Evolutionary conservation across 306 rosid genomes (phyloP).

Genomic region (Malus fusca): DNA sequence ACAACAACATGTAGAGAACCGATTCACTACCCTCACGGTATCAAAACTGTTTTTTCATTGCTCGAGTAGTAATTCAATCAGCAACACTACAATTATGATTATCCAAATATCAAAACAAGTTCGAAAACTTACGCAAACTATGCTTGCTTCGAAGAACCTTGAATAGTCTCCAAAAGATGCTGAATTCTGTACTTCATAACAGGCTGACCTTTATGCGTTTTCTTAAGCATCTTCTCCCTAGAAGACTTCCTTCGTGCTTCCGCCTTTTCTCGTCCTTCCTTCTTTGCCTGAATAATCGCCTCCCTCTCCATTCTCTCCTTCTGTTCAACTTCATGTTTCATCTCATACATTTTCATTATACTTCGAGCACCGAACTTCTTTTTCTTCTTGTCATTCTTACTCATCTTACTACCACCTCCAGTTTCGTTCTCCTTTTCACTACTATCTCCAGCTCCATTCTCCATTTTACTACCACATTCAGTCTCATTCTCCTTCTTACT

Average conservation of each 20-base stretch:
- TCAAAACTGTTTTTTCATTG: background rate
- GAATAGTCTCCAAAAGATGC: conserved; percentile 69
- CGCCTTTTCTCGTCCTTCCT: conserved; percentile 46
- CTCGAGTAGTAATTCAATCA: background rate
- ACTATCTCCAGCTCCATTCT: background rate
- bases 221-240: conserved; percentile 61
- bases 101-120: conserved; percentile 4
- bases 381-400: conserved; percentile 19
- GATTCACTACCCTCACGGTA: background rate
- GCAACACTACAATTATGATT: background rate
- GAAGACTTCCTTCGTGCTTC: conserved; percentile 50
- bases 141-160: conserved; percentile 29
- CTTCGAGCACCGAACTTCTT: conserved; percentile 27
- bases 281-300: conserved; percentile 38
- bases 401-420: conserved; percentile 13
- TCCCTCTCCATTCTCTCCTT: conserved; percentile 60
- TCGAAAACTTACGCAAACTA: background rate
- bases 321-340: conserved; percentile 52
- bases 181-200: conserved; percentile 75
- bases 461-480: conserved; percentile 10
- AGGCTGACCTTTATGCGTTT: conserved; percentile 72
- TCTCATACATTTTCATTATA: conserved; percentile 46
- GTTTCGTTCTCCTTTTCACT: conserved; percentile 28
- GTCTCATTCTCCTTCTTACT: conserved; percentile 17
- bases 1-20: background rate